Base-by-base conservation (phyloP, 2,329 filamentous ascomycete genomes). In the Hortaea sp. region DNA sequence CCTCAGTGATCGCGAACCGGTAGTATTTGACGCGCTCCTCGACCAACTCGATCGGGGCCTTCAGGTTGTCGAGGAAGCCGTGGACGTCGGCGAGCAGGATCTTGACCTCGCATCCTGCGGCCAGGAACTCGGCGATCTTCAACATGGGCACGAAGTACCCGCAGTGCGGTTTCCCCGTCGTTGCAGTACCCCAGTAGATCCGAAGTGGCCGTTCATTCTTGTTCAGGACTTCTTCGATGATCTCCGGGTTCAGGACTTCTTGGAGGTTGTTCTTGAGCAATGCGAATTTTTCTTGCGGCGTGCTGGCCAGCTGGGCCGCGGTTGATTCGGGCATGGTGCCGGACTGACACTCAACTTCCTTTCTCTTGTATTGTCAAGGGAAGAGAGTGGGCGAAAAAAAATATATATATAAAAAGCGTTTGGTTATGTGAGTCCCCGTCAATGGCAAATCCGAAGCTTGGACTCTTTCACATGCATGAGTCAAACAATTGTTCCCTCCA, bases 121-220 rank as follows among this genome's bases (percentile, higher is more conserved):
- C 77, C 31, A 95, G 79, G 60, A 94, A 81, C 64, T 95, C 84
- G 35, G 88, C 88, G 52, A 95, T 84, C 69, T 95, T 95, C 62
- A 94, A 79, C 57, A 85, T 83, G 5, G 88, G 83, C 7, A 92
- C 84, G 52, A 94, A 86, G 75, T 95, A 95, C 56, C 87, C 89
- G 63, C 81, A 85, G 66, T 95, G 89, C 45, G 88, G 88, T 49
- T 82, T 77, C n/a, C 88, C 88, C 0, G 88, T 94, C 11, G 87
- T 88, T 12, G 86, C 85, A 35, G 84, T 90, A 38, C 84, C 85
- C 87, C 86, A 94, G 79, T 94, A 94, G 65, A 94, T 79, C 63
- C 81, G 84, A 43, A 86, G 76, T 45, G 81, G 78, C 41, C 82
- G 76, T 45, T 86, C 81, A 63, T 85, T 76, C 49, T 79, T 79